A percentile compares a stretch with the other conserved stretches of the same genome.
Conservation (phyloP, 768 basidiomycete species). For the Xerocomellus dryophilus region DNA sequence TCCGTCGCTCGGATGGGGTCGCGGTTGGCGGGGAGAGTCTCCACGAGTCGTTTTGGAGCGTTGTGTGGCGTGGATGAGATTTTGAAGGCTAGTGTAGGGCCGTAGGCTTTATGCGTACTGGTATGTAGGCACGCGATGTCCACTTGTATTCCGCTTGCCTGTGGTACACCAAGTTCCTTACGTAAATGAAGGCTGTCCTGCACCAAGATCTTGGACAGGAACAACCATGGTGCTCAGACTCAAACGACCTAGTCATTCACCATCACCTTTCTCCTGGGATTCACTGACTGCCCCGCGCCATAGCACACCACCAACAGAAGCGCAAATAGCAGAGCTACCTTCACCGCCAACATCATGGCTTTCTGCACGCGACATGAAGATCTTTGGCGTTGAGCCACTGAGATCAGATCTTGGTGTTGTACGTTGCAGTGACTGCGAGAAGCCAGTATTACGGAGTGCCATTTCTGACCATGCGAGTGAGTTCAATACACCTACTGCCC, state of each 20-base stretch:
- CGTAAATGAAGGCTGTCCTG: slow-evolving; percentile 13
- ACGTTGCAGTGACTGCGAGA: slow-evolving; percentile 77
- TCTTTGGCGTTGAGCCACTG: slow-evolving; percentile 77
- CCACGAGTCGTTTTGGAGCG: no score
- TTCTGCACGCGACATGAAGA: slow-evolving; percentile 81
- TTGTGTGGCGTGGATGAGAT: no score
- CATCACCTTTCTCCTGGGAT: slow-evolving; percentile 67
- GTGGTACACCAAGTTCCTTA: slow-evolving; percentile 4
- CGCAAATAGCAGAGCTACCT: slow-evolving; percentile 44
- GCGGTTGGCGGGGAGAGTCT: no score
- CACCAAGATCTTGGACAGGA: neutral
- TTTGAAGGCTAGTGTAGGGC: no score
- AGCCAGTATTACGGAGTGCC: slow-evolving; percentile 75
- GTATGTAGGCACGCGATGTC: no score
- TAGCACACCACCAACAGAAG: slow-evolving; percentile 32
- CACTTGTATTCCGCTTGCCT: no score
- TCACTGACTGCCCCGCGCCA: slow-evolving; percentile 32
- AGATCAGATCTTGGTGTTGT: slow-evolving; percentile 63
- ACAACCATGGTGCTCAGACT: slow-evolving; percentile 42
- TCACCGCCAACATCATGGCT: slow-evolving; percentile 86
- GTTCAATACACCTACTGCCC: slow-evolving; percentile 17
- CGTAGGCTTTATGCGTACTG: no score
- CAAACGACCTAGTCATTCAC: slow-evolving; percentile 40
- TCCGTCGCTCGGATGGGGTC: no score
- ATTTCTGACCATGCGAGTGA: slow-evolving; percentile 74